A percentile compares a stretch with the other conserved stretches of the same genome.
These are phyloP conservation scores for Alternaria ventricosa DNA, from an alignment of 2,329 filamentous ascomycete species.

Conservation along the genomic window DNA sequence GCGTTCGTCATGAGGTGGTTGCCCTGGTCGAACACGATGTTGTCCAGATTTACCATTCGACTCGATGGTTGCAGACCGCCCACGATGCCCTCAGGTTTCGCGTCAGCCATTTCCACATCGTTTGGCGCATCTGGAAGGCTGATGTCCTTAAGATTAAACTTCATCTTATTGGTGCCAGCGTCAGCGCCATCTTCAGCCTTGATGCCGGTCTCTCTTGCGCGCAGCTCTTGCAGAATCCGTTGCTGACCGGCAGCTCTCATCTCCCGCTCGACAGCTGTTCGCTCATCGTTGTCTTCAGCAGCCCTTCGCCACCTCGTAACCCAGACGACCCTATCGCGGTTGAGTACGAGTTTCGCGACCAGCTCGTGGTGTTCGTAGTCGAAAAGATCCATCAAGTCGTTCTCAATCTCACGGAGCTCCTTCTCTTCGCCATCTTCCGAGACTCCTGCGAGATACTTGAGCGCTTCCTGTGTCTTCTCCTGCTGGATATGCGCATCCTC, in stretches of 20 bases:
- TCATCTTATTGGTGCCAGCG: conserved; percentile 76
- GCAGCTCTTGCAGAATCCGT: conserved; percentile 85
- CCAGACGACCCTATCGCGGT: conserved; percentile 95
- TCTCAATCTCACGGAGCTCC: conserved; percentile 90
- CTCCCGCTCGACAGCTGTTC: conserved; percentile 80
- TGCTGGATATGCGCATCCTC: conserved; percentile 91
- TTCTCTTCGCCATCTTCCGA: conserved; percentile 81
- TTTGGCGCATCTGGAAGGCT: conserved; percentile 69
- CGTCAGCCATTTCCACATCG: conserved; percentile 51
- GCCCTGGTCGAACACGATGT: conserved; percentile 94
- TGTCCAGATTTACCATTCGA: conserved; percentile 90
- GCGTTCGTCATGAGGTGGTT: conserved; percentile 99
- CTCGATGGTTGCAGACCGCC: conserved; percentile 88
- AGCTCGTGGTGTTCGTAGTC: conserved; percentile 96
- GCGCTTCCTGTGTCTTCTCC: conserved; percentile 85
- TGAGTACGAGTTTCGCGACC: conserved; percentile 87
- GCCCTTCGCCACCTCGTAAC: conserved; percentile 85
- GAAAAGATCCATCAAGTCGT: conserved; percentile 97
- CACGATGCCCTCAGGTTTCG: conserved; percentile 62
- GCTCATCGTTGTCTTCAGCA: conserved; percentile 76
- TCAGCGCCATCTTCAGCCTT: conserved; percentile 64
- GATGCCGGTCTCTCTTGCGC: conserved; percentile 69
- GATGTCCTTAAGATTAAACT: conserved; percentile 83
- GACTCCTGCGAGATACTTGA: conserved; percentile 81
- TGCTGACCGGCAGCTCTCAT: conserved; percentile 89